phyloP scores from a whole-genome alignment of 257 asterid genomes.

The Haberlea rhodopensis region DNA sequence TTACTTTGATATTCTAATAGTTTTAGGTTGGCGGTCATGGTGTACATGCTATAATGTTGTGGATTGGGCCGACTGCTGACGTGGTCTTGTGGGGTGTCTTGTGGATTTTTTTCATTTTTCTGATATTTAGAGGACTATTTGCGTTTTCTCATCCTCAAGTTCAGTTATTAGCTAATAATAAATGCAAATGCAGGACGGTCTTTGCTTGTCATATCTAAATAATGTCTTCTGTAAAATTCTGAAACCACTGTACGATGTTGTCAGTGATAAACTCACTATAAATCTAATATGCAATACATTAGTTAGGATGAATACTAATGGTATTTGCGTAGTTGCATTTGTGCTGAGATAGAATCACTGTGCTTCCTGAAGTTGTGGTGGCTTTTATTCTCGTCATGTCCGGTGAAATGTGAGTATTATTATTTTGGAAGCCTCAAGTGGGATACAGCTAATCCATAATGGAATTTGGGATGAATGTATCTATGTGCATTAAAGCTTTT shows the following conservation, averaged over 20 bases:
- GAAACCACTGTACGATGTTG: not conserved
- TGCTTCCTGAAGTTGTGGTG: not conserved
- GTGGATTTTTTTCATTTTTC: conserved; percentile 10
- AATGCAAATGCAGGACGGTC: not conserved
- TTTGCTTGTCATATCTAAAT: not conserved
- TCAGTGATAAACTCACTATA: not conserved
- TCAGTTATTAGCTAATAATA: conserved; percentile 5
- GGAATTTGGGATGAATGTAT: conserved; percentile 6
- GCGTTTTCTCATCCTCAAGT: conserved; percentile 7
- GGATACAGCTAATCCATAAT: not conserved
- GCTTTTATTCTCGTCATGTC: not conserved
- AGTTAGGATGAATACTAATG: not conserved
- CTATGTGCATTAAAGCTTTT: conserved; percentile 13
- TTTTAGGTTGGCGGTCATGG: too few relatives aligned
- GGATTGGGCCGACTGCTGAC: too few relatives aligned
- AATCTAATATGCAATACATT: too few relatives aligned
- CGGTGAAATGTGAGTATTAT: not conserved
- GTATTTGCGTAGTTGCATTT: not conserved
- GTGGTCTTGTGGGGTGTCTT: conserved; percentile 1
- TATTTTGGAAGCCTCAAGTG: not conserved
- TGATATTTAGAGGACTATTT: conserved; percentile 16
- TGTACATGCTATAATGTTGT: too few relatives aligned
- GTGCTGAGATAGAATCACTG: not conserved
- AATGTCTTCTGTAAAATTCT: not conserved
- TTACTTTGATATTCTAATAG: too few relatives aligned